Percentiles rank a stretch among this genome's conserved stretches.
Conservation (phyloP, 257 asterid species). For the Nicotiana obtusifolia region DNA sequence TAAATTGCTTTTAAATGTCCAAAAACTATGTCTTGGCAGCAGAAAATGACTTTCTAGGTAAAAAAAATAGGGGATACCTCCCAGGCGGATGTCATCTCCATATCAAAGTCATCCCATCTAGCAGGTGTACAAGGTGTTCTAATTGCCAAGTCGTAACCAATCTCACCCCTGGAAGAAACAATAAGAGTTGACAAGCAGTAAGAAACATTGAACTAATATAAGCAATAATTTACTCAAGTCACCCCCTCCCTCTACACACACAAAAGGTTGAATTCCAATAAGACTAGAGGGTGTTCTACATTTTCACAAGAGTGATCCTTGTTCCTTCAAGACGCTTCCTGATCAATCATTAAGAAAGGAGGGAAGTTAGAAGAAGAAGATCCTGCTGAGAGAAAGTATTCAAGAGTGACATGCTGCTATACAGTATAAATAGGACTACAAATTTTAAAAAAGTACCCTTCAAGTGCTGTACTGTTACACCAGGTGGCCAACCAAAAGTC, state of each 20-base stretch:
- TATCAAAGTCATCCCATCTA: conserved; percentile 83
- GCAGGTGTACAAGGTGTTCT: conserved; percentile 79
- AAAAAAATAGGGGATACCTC: conserved; percentile 43
- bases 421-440: conserved; percentile 4
- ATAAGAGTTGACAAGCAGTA: conserved; percentile 8
- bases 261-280: not conserved
- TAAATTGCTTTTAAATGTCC: not conserved
- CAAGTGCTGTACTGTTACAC: conserved; percentile 73
- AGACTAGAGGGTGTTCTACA: conserved; percentile 30
- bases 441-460: conserved; percentile 54
- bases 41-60: not conserved
- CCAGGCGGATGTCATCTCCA: conserved; percentile 96
- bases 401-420: not conserved
- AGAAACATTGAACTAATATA: conserved; percentile 10
- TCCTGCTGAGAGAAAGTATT: not conserved
- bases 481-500: conserved; percentile 94
- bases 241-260: not conserved
- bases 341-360: conserved; percentile 30
- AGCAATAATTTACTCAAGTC: conserved; percentile 2
- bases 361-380: not conserved
- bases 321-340: conserved; percentile 96
- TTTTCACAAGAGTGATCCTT: conserved; percentile 63
- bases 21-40: not conserved
- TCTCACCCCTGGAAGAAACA: conserved; percentile 51
- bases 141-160: conserved; percentile 72